Percentiles rank a stretch among this genome's conserved stretches.
These are phyloP conservation scores for Rubia occidens DNA, from an alignment of 305 asterid species.

Conservation along the genomic window DNA sequence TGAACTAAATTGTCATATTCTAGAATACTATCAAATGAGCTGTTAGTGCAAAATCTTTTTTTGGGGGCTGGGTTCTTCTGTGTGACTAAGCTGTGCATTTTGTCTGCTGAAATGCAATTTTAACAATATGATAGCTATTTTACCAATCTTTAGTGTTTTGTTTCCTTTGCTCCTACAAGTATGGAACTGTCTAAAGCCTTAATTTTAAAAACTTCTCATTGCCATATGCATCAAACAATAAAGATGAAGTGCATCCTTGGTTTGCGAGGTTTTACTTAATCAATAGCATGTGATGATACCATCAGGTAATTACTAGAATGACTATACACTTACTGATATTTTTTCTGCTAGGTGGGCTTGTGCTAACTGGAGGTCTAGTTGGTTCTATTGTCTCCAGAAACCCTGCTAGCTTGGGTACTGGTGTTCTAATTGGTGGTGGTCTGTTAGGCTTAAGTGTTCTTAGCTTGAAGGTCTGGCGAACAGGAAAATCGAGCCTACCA, in stretches of 20 bases:
- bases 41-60: background rate
- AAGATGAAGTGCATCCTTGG: background rate
- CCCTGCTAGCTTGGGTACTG: constrained; percentile 39
- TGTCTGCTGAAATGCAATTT: background rate
- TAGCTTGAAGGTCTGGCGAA: constrained; percentile 72
- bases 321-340: constrained; percentile 14
- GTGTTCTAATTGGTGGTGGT: constrained; percentile 66
- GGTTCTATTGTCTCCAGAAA: constrained; percentile 63
- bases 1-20: background rate
- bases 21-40: background rate
- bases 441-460: constrained; percentile 59
- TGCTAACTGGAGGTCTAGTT: constrained; percentile 55
- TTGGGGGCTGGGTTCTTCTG: background rate
- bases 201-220: background rate
- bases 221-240: background rate
- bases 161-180: background rate
- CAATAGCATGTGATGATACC: background rate
- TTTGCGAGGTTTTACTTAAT: background rate
- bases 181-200: background rate
- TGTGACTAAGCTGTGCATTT: background rate
- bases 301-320: background rate
- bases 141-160: background rate
- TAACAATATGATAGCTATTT: background rate
- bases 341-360: constrained; percentile 51
- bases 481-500: constrained; percentile 80